Evolutionary conservation across 2,329 filamentous ascomycete genomes (phyloP), one percentile per base, ranked within the genome.

Genomic region (Aspergillus alliaceus): DNA sequence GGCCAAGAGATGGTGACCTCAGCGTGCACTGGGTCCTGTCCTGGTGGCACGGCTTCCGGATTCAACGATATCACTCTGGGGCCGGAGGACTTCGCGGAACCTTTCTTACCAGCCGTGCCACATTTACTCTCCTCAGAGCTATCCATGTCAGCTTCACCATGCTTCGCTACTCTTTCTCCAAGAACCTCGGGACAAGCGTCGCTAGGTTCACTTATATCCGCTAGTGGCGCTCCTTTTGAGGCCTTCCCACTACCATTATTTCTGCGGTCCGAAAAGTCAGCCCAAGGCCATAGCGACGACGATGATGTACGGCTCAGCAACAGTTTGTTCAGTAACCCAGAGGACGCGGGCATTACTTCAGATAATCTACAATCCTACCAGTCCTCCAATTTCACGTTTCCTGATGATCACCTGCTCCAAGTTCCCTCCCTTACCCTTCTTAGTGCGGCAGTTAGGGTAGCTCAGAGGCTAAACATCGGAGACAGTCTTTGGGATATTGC

Each of bases 341-440:
- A 40, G 37, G 22, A 20, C 20, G 11, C 20, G 20, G 2, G 20
- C 37, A 40, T 14, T 14, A 24, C 20, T 24, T 40, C 37, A 5
- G 57, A 59, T 27, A 42, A 56, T 18, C 57, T 59, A 12, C 57
- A 59, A 20, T 34, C 27, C 20, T 51, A 53, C 37, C 49, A 60
- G 40, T 47, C 58, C 20, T 58, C 55, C 1, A 58, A 29, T 20
- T 71, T 70, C 57, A 67, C 69, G 9, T 74, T 75, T 53, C 72
- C 77, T 1, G 82, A 84, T 66, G 81, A 79, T 47, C 81, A 78
- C 61, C 70, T 76, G 48, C 70, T 84, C 6, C 78, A 81, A 0
- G 67, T 84, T 11, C 72, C 77, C n/a, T 77, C 81, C 39, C 69
- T 85, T 20, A 78, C 51, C 1, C 59, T 85, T 3, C 68, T 85